Evolutionary conservation across 305 asterid genomes (phyloP).

Genomic region (Solanum hybrid): DNA sequence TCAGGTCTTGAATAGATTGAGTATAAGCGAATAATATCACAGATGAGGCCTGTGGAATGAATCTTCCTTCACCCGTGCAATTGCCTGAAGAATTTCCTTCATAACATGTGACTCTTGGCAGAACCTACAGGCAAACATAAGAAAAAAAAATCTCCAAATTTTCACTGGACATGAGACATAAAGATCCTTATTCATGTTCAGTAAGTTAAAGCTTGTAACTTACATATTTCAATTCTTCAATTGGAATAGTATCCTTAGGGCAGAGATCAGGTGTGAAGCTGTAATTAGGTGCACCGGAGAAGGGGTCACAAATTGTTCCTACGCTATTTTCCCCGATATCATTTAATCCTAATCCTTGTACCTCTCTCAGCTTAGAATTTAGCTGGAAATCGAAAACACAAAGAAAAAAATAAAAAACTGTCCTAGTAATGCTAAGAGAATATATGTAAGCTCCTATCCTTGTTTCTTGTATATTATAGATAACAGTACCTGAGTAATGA

Average conservation of each 20-base stretch:
- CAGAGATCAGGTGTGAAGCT: conserved; percentile 29
- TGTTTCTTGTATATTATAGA: neutral
- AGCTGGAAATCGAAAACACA: conserved; percentile 13
- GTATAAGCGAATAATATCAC: conserved; percentile 27
- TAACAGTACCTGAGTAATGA: conserved; percentile 32
- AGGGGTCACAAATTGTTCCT: conserved; percentile 36
- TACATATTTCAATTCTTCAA: conserved; percentile 38
- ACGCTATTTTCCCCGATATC: conserved; percentile 5
- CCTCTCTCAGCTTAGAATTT: conserved; percentile 24
- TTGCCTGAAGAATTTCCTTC: conserved; percentile 10
- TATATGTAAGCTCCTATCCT: neutral
- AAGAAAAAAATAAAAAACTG: neutral
- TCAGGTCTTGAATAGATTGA: conserved; percentile 28
- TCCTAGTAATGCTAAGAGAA: neutral
- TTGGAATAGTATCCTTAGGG: conserved; percentile 23
- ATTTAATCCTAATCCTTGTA: conserved; percentile 6
- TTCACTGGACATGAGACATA: neutral
- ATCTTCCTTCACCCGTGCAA: conserved; percentile 26
- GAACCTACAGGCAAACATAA: conserved; percentile 18
- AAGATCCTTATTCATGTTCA: neutral
- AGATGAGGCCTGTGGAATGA: conserved; percentile 29
- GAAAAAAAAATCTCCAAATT: neutral
- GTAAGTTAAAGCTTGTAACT: neutral
- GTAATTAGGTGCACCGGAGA: conserved; percentile 36
- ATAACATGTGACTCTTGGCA: conserved; percentile 33